Percentiles rank a stretch among this genome's conserved stretches.
Evolutionary conservation across 2,329 filamentous ascomycete species (phyloP).

Genomic region (Aspergillus viridinutans): DNA sequence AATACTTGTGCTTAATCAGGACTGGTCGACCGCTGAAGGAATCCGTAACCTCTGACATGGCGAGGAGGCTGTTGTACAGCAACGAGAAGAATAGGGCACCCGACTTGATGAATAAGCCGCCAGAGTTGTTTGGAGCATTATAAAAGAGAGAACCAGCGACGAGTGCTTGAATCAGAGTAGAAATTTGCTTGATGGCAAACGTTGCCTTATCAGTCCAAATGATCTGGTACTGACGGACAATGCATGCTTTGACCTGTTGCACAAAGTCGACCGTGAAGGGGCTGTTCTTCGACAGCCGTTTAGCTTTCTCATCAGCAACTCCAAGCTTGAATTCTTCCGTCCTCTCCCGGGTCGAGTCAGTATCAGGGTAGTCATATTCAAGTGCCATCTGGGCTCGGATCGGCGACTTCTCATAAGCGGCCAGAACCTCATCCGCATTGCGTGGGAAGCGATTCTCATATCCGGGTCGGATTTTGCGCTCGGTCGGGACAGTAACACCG

Average conservation of each 20-base stretch:
- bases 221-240: conserved; percentile 61
- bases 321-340: conserved; percentile 54
- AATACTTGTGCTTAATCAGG: conserved; percentile 55
- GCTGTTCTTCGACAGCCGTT: conserved; percentile 50
- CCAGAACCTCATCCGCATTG: conserved; percentile 42
- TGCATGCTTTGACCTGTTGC: conserved; percentile 54
- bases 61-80: conserved; percentile 58
- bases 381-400: conserved; percentile 49
- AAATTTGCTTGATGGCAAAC: conserved; percentile 59
- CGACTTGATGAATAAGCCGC: conserved; percentile 60
- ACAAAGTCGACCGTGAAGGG: conserved; percentile 54
- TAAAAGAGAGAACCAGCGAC: conserved; percentile 67
- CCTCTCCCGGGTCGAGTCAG: conserved; percentile 44
- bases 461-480: conserved; percentile 42
- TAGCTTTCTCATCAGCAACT: conserved; percentile 53
- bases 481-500: conserved; percentile 57
- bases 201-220: conserved; percentile 62
- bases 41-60: conserved; percentile 63
- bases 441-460: conserved; percentile 44
- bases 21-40: conserved; percentile 59
- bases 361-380: conserved; percentile 56
- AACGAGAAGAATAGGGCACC: conserved; percentile 63
- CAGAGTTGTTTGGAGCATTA: conserved; percentile 54
- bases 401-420: conserved; percentile 50
- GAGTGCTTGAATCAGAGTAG: conserved; percentile 56